These are phyloP conservation scores for Escallonia herrerae DNA, from an alignment of 129 eudicot genomes.

Conservation along the genomic window DNA sequence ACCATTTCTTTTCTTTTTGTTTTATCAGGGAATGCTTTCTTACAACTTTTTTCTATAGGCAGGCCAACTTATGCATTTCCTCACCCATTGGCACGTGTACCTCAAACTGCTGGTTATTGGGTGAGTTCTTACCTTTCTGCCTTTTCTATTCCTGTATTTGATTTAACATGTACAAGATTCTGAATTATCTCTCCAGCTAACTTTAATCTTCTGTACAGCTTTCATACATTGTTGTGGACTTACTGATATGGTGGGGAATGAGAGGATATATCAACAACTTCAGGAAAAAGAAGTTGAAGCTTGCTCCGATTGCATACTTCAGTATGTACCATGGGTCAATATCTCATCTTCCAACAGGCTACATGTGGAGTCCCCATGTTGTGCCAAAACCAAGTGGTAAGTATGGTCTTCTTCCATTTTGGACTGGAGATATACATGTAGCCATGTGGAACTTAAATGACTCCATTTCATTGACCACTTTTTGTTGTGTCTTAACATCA, in stretches of 20 bases:
- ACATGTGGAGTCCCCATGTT: constrained; percentile 97
- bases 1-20: background rate
- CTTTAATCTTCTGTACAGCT: constrained; percentile 40
- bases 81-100: constrained; percentile 87
- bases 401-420: background rate
- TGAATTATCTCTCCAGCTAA: background rate
- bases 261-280: constrained; percentile 82
- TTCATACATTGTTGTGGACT: constrained; percentile 86
- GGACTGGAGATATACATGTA: background rate
- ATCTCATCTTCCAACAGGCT: constrained; percentile 82
- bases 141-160: background rate
- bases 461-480: background rate
- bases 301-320: constrained; percentile 87
- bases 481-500: too few relatives aligned
- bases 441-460: background rate
- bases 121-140: constrained; percentile 28
- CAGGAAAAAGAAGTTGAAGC: constrained; percentile 67
- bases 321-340: constrained; percentile 83
- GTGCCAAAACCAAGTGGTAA: constrained; percentile 89
- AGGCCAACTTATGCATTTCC: constrained; percentile 95
- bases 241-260: constrained; percentile 93
- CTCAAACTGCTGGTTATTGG: constrained; percentile 95
- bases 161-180: constrained; percentile 1
- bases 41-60: constrained; percentile 39
- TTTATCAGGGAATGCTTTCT: constrained; percentile 12